Percentiles rank a stretch among this genome's conserved stretches.
These are phyloP conservation scores for Carex pumila DNA, from an alignment of 176 grass and related monocot species.

Conservation along the genomic window DNA sequence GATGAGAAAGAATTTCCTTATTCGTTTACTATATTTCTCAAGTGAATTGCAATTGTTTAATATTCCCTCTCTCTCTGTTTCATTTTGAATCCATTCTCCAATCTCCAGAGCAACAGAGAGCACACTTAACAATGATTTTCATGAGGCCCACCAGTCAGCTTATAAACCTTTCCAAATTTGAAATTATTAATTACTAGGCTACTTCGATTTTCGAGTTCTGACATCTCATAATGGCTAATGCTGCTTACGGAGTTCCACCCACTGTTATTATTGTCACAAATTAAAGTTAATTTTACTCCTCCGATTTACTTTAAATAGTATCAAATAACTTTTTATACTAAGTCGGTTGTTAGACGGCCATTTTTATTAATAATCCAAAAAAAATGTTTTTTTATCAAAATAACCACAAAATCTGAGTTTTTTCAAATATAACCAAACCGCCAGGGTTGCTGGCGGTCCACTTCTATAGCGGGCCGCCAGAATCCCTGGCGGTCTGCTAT, in stretches of 20 bases:
- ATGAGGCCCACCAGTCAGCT: background rate
- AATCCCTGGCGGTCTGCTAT: no score
- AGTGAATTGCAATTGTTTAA: no score
- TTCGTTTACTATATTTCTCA: no score
- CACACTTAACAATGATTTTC: background rate
- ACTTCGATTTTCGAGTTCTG: background rate
- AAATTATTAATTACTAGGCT: background rate
- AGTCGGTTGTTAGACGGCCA: background rate
- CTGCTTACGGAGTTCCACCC: background rate
- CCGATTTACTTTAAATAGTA: background rate
- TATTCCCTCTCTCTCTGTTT: background rate
- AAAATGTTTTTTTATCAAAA: no score
- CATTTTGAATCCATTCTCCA: background rate
- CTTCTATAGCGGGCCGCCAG: no score
- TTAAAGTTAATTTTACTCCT: background rate
- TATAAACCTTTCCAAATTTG: background rate
- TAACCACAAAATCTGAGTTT: no score
- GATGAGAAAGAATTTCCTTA: no score
- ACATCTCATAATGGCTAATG: background rate
- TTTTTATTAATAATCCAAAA: no score
- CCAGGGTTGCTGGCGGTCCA: no score
- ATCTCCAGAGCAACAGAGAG: background rate
- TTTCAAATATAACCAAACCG: no score
- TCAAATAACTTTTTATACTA: background rate
- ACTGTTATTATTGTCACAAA: background rate